Conservation (phyloP, 2,329 filamentous ascomycete species). For the Penicillium hesseltinei region DNA sequence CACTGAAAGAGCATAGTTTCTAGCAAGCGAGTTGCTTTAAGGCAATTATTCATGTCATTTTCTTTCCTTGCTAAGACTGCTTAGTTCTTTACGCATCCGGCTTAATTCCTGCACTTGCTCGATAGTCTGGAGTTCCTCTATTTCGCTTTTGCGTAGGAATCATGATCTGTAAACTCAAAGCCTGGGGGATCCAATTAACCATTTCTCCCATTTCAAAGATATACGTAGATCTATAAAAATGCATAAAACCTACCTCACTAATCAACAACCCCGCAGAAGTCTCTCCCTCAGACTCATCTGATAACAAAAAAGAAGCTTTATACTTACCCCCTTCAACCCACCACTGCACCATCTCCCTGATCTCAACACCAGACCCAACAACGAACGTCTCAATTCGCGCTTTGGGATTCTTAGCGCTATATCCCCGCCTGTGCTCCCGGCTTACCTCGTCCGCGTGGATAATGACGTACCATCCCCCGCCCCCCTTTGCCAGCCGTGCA, state of each 20-base stretch:
- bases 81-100: background rate
- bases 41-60: background rate
- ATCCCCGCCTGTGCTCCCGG: background rate
- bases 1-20: slow-evolving; percentile 5
- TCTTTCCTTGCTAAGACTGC: background rate
- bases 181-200: slow-evolving; percentile 53
- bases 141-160: slow-evolving; percentile 54
- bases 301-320: slow-evolving; percentile 62
- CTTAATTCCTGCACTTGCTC: slow-evolving; percentile 39
- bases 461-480: slow-evolving; percentile 62
- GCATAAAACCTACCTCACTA: slow-evolving; percentile 49
- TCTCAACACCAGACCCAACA: slow-evolving; percentile 58
- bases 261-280: slow-evolving; percentile 48
- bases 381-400: slow-evolving; percentile 61
- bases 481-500: slow-evolving; percentile 67
- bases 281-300: slow-evolving; percentile 32
- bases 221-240: background rate
- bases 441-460: slow-evolving; percentile 49
- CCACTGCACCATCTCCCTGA: slow-evolving; percentile 65
- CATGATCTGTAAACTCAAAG: slow-evolving; percentile 66
- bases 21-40: background rate
- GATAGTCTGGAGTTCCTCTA: slow-evolving; percentile 53
- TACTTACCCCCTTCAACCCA: slow-evolving; percentile 61
- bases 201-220: background rate
- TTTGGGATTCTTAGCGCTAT: background rate